Conservation (phyloP, 1,284 basidiomycete genomes). For the Microbotryum intermedium region DNA sequence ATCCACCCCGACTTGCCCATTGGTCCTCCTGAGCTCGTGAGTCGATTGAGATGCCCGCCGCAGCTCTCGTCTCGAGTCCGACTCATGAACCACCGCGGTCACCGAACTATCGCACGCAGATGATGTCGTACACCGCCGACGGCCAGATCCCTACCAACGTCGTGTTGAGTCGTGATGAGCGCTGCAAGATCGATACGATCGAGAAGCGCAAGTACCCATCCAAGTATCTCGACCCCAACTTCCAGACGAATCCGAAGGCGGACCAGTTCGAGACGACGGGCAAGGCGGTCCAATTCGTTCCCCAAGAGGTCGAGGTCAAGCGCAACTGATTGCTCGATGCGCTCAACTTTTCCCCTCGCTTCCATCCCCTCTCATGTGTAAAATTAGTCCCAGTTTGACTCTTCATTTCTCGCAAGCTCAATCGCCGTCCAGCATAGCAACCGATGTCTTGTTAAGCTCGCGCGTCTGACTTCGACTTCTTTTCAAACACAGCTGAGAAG, state of each 20-base stretch:
- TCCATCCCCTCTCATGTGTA: no score
- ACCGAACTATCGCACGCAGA: not conserved
- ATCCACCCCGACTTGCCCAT: constrained; percentile 46
- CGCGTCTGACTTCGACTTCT: no score
- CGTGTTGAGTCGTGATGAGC: not conserved
- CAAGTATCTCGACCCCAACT: constrained; percentile 10
- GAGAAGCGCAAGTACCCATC: constrained; percentile 9
- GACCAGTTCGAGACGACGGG: constrained; percentile 8
- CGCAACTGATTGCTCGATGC: no score
- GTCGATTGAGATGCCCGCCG: not conserved
- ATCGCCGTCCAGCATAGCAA: no score
- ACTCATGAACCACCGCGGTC: no score
- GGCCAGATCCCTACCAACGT: constrained; percentile 7
- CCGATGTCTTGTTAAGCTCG: no score
- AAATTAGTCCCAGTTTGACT: no score
- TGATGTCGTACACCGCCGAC: constrained; percentile 15
- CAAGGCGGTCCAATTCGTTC: constrained; percentile 5
- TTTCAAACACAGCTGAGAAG: no score
- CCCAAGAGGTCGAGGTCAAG: no score
- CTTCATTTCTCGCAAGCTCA: no score
- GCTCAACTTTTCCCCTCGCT: no score
- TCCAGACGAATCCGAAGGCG: not conserved
- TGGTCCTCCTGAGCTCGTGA: constrained; percentile 44
- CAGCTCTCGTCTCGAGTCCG: no score
- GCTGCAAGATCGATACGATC: not conserved